Percentiles rank a stretch among this genome's conserved stretches.
These are phyloP conservation scores for Penicillium sp. DNA, from an alignment of 2,329 filamentous ascomycete species.

Conservation along the genomic window DNA sequence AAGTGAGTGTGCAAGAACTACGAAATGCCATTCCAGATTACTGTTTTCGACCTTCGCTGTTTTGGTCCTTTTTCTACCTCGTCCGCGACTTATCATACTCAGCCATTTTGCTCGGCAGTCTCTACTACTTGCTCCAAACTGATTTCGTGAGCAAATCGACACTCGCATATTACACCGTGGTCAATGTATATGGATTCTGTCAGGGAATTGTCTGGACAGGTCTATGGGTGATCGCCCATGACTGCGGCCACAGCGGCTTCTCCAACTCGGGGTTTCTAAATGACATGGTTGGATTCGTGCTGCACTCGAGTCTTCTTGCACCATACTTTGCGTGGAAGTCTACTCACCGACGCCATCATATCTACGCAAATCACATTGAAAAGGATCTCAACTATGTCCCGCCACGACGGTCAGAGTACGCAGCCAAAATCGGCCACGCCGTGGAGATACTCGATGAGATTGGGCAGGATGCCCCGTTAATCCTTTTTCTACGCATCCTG, in stretches of 20 bases:
- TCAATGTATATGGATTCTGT: neutral
- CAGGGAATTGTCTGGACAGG: constrained; percentile 1
- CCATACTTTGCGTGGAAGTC: constrained; percentile 71
- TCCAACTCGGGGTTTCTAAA: constrained; percentile 54
- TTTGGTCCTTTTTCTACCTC: constrained; percentile 1
- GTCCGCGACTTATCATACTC: constrained; percentile 1
- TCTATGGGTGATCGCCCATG: constrained; percentile 44
- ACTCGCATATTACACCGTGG: neutral
- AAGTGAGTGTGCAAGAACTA: neutral
- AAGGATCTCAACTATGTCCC: constrained; percentile 63
- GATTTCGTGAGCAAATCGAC: neutral
- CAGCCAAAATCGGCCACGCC: constrained; percentile 41
- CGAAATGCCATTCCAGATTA: constrained; percentile 1
- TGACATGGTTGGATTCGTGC: constrained; percentile 56
- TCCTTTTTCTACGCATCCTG: constrained; percentile 51
- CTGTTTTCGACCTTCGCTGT: constrained; percentile 1
- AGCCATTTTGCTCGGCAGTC: neutral
- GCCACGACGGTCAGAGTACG: constrained; percentile 35
- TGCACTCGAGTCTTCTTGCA: constrained; percentile 61
- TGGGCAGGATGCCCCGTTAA: constrained; percentile 57
- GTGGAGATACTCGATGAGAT: constrained; percentile 48
- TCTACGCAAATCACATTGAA: constrained; percentile 61
- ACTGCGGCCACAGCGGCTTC: constrained; percentile 65
- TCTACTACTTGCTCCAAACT: neutral
- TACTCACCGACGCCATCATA: constrained; percentile 64